Base-by-base conservation (phyloP, 306 rosid species). In the Ammopiptanthus mongolicus region DNA sequence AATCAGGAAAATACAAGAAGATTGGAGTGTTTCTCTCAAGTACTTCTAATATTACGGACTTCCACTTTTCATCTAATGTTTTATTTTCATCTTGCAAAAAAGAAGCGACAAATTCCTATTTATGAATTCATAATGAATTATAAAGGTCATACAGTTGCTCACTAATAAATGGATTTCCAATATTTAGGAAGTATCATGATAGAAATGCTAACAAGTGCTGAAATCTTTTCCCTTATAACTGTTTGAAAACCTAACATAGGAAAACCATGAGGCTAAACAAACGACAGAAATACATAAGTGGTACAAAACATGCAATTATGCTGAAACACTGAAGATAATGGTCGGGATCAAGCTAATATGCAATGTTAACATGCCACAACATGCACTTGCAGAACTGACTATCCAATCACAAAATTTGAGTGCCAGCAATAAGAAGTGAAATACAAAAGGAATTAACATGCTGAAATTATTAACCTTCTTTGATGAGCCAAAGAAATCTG, bases 401-500 rank as follows among this genome's bases (percentile, higher is more conserved):
- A 25, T 65, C 52, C 57, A 37, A 58, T 53, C 46, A 41, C 39
- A 71, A 77, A 67, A 64, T 58, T 11, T 36, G 19, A 29, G 78
- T 51, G 15, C 37, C 65, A 53, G 59, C 41, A 63, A 65, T 10
- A 60, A 41, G 11, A 52, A 56, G 31, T 19, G 41, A 60, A 70
- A 61, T 14, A 46, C 19, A 73, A 23, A 55, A 46, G 46, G 65
- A 85, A 65, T 25, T 41, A 74, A 55, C 52, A 63, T 10, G 18
- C 69, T 46, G 41, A 64, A 79, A 52, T 15, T 15, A 57, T 29
- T 52, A 84, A 77, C 99, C 98, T 95, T 95, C 29, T 79, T 87
- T 6, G 96, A 84, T 2, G 97, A 78, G 71, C 74, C 86, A 80
- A 92, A 90, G 88, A 92, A 85, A 87, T 89, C 88, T 0, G 99